Base-by-base conservation (phyloP, 2,329 filamentous ascomycete genomes). In the Fusarium sambucinum region DNA sequence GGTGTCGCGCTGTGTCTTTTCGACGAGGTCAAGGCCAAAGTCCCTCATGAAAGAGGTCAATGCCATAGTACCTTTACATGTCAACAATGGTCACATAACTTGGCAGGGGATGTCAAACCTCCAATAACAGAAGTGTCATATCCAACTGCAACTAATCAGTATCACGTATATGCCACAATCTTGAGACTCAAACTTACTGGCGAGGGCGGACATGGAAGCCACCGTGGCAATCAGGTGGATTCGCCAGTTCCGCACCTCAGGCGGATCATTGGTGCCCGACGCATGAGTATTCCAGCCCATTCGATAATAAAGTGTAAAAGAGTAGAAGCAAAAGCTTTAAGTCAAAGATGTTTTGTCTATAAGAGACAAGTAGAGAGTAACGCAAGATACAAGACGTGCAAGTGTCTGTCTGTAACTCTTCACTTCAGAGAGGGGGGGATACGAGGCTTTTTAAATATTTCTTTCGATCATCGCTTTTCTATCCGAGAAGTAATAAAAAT, bases 41-140 rank as follows among this genome's bases (percentile, higher is more conserved):
- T 80, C 78, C 16, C 74, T 70, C 19, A 73, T 72, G 61, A 80
- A 80, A 17, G 76, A 78, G 55, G 79, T 76, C 23, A 80, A 61
- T 17, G 78, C 77, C 76, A 80, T 79, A 2, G 78, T 80, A 41
- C 79, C 37, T 38, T 38, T 38, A 21, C 19, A 38, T 21, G 37
- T 38, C 17, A 38, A 38, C n/a, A 38, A 13, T 21, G 6, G 10
- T 37, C 17, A 37, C 12, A 6, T 38, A 6, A 12, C 37, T 38
- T 5, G 5, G 19, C 5, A 38, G 7, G n/a, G 37, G 19, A 21
- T 19, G 37, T 38, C 37, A 38, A 38, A 38, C 37, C 79, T 41
- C 79, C 79, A 25, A 81, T 80, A 47, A 81, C 78, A 21, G 78
- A 75, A 19, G 78, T 78, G 16, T 80, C 78, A 52, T 80, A 79